Conservation (phyloP, 495 filamentous ascomycete species). For the Aspergillus diversus region DNA sequence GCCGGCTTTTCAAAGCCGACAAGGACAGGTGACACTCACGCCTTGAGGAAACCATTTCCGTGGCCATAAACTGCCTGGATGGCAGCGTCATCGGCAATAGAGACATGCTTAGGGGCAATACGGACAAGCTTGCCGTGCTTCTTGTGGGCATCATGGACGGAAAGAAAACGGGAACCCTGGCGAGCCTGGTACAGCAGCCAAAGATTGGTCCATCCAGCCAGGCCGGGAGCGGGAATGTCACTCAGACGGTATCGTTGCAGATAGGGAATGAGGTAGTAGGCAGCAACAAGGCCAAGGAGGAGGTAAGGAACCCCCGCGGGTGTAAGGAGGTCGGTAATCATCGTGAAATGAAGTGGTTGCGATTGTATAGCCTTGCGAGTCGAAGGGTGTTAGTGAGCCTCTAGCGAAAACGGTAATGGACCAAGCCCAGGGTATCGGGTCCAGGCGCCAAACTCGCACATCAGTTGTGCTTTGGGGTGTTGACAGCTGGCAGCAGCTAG, state of each 20-base stretch:
- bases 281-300: constrained; percentile 52
- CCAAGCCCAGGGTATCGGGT: background rate
- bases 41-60: constrained; percentile 75
- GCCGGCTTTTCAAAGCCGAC: background rate
- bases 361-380: background rate
- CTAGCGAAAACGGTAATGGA: background rate
- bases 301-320: constrained; percentile 63
- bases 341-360: background rate
- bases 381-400: background rate
- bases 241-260: constrained; percentile 65
- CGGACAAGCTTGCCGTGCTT: constrained; percentile 65
- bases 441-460: background rate
- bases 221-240: constrained; percentile 67
- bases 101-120: constrained; percentile 62
- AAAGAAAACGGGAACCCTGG: constrained; percentile 65
- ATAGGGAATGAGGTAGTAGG: constrained; percentile 74
- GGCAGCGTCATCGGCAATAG: constrained; percentile 61
- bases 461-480: background rate
- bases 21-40: constrained; percentile 44
- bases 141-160: constrained; percentile 74
- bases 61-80: constrained; percentile 63
- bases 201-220: constrained; percentile 71
- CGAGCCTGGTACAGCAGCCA: constrained; percentile 77
- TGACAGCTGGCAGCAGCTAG: background rate
- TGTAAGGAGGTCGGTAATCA: constrained; percentile 41